Evolutionary conservation across 306 rosid genomes (phyloP), one percentile per base, ranked within the genome.

Genomic region (Vigna angularis): DNA sequence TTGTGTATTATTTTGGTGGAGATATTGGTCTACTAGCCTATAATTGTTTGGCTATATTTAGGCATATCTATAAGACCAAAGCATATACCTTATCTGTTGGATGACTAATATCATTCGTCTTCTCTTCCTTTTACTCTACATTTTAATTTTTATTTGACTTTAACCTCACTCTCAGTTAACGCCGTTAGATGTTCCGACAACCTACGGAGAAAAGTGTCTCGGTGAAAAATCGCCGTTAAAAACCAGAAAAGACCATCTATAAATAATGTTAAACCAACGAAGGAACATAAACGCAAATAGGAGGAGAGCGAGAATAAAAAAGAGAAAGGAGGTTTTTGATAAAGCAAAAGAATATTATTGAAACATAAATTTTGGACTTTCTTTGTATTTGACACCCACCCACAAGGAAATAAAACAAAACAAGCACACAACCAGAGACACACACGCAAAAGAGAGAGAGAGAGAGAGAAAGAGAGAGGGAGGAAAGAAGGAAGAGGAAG

Each of bases 221-320:
- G 79, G 76, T 17, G 56, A 47, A 42, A 59, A 67, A 48, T 24
- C 82, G 77, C 73, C 87, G 87, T 84, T 76, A 76, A 76, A 55
- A 84, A 58, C 75, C 75, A 36, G 77, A 79, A 75, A 18, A 18
- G 78, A 11, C 72, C 51, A 74, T 85, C 86, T 86, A 81, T 85
- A 83, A 83, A 83, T 76, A 81, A 82, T 88, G 75, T 75, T 79
- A 61, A 82, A 75, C 82, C 77, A 79, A 36, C 26, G n/a, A 66
- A 71, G 76, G 67, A 52, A 74, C 84, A 57, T 44, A 67, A 47
- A 6, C 73, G 22, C 34, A 47, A 38, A 17, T 10, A 10, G 9
- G 47, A 10, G 9, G 47, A 4, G 40, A 64, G 69, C 0, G 18
- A 55, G 6, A 67, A 30, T 15, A n/a, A 9, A 70, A 75, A 75